Conservation (phyloP, 331 rosid genomes). For the Phaseolus coccineus region DNA sequence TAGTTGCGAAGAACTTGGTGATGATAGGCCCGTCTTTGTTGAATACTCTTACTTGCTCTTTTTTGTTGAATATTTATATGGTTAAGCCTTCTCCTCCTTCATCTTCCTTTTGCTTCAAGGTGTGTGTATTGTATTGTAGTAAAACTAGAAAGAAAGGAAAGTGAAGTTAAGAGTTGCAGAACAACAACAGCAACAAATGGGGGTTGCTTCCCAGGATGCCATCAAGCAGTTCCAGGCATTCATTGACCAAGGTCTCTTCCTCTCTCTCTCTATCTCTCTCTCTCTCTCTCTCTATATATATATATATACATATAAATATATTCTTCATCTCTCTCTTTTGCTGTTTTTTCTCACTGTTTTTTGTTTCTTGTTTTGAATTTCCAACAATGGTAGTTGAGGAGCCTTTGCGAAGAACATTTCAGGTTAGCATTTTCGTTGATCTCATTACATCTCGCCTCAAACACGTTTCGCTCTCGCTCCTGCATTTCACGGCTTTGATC, state of each 20-base stretch:
- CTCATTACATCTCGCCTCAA: conserved; percentile 18
- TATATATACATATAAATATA: too few species aligned
- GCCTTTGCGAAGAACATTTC: conserved; percentile 70
- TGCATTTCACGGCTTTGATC: neutral
- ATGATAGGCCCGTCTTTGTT: conserved; percentile 54
- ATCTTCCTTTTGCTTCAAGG: neutral
- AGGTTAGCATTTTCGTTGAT: conserved; percentile 61
- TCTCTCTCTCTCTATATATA: neutral
- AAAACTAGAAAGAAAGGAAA: neutral
- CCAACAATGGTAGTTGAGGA: conserved; percentile 64
- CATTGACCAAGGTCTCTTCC: conserved; percentile 61
- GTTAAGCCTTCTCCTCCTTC: too few species aligned
- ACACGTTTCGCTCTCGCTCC: conserved; percentile 10
- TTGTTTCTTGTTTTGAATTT: neutral
- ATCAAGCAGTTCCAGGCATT: conserved; percentile 60
- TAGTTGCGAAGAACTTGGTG: conserved; percentile 7
- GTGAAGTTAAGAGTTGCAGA: neutral
- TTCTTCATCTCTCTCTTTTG: neutral
- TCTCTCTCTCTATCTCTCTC: neutral
- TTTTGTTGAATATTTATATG: neutral
- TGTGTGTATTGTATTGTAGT: conserved; percentile 1
- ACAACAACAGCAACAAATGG: conserved; percentile 53
- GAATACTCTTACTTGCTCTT: conserved; percentile 34
- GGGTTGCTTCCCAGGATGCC: conserved; percentile 68
- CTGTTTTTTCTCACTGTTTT: neutral